phyloP scores from a whole-genome alignment of 202 grass and related monocot species.

The Eragrostis tef region DNA sequence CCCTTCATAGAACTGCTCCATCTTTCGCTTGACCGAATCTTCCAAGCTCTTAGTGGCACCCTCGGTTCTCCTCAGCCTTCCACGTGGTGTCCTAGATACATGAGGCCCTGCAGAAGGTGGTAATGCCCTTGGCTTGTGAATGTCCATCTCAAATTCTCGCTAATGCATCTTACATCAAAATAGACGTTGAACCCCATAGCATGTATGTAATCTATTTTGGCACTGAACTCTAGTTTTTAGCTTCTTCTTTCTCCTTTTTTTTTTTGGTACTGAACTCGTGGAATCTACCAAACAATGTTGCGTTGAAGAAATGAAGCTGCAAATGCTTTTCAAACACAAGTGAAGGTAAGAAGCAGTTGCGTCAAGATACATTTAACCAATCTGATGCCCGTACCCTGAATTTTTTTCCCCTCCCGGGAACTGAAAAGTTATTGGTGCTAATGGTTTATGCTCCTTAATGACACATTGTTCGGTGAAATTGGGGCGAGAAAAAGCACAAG shows the following conservation, averaged over 20 bases:
- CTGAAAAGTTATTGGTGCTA: not conserved
- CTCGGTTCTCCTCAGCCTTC: slow-evolving; percentile 67
- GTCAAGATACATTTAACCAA: not conserved
- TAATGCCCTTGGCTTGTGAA: slow-evolving; percentile 1
- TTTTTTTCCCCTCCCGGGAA: not conserved
- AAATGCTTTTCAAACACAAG: not conserved
- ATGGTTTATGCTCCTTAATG: not conserved
- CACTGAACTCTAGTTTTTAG: not conserved
- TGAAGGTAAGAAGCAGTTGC: not conserved
- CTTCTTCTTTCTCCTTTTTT: too few species aligned
- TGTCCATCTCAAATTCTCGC: not conserved
- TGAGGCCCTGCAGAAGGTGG: slow-evolving; percentile 48
- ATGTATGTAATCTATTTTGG: not conserved
- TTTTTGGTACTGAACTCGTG: not conserved
- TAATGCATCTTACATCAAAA: not conserved
- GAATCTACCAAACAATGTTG: slow-evolving; percentile 5
- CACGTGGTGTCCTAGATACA: slow-evolving; percentile 67
- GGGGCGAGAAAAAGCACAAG: not conserved
- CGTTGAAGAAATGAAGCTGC: not conserved
- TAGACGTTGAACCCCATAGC: not conserved
- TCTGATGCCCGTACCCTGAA: not conserved
- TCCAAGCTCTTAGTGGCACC: slow-evolving; percentile 87
- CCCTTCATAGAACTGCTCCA: slow-evolving; percentile 99
- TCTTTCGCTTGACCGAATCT: slow-evolving; percentile 90
- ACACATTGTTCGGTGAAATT: slow-evolving; percentile 1